phyloP scores from a whole-genome alignment of 768 basidiomycete genomes.

The Collybiopsis confluens region DNA sequence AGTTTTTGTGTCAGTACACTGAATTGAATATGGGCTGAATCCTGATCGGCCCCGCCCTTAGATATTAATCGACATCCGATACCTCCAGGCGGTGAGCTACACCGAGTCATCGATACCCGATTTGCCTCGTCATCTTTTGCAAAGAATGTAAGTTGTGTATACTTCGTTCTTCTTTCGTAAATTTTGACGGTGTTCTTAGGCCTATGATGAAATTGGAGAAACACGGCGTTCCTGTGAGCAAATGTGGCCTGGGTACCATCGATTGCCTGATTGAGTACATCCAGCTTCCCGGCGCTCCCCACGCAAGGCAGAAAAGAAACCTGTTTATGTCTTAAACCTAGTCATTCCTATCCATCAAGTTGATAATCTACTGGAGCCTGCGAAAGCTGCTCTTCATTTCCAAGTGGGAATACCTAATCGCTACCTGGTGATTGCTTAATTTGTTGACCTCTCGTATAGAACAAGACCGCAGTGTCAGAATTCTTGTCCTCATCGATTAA shows the following conservation, averaged over 20 bases:
- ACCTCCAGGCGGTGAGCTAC: conserved; percentile 53
- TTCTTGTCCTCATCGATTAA: conserved; percentile 59
- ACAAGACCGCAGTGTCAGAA: conserved; percentile 47
- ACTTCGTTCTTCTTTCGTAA: neutral
- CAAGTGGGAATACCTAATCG: conserved; percentile 39
- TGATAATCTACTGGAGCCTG: conserved; percentile 80
- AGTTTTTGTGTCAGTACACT: conserved; percentile 71
- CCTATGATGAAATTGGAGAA: conserved; percentile 63
- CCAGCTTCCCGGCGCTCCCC: conserved; percentile 67
- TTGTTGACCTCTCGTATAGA: conserved; percentile 32
- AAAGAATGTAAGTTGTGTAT: conserved; percentile 52
- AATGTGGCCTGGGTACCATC: neutral
- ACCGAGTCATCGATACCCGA: conserved; percentile 57
- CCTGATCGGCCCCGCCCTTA: conserved; percentile 23
- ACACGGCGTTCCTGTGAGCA: conserved; percentile 34
- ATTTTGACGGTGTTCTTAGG: conserved; percentile 34
- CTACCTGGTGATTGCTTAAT: neutral
- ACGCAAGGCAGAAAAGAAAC: conserved; percentile 71
- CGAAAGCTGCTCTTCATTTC: conserved; percentile 64
- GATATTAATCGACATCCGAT: conserved; percentile 80
- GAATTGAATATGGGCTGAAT: neutral
- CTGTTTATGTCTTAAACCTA: conserved; percentile 82
- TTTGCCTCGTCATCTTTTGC: conserved; percentile 70
- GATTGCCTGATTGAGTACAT: neutral
- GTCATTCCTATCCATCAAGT: conserved; percentile 59